Conservation (phyloP, 2,329 filamentous ascomycete species). For the Alternaria sp. region DNA sequence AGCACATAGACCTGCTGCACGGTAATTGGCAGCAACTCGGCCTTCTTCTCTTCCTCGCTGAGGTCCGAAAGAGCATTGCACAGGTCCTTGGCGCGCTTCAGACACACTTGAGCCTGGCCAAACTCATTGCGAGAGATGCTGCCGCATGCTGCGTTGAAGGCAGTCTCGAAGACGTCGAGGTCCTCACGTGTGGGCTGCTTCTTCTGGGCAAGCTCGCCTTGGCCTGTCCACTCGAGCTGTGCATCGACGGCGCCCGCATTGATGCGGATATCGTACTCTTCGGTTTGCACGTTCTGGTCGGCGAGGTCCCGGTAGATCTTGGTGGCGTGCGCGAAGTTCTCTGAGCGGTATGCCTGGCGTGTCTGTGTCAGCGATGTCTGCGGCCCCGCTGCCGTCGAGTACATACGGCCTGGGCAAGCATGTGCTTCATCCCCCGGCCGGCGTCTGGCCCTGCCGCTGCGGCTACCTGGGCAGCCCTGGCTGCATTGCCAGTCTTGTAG, state of each 20-base stretch:
- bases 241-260: slow-evolving; percentile 76
- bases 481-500: slow-evolving; percentile 76
- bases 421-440: slow-evolving; percentile 62
- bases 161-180: slow-evolving; percentile 78
- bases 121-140: slow-evolving; percentile 74
- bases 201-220: slow-evolving; percentile 58
- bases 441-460: slow-evolving; percentile 38
- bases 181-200: slow-evolving; percentile 66
- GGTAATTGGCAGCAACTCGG: slow-evolving; percentile 76
- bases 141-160: slow-evolving; percentile 79
- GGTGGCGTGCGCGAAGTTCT: slow-evolving; percentile 72
- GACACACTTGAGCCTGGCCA: slow-evolving; percentile 66
- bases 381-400: not conserved
- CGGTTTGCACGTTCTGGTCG: slow-evolving; percentile 58
- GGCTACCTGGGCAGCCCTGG: slow-evolving; percentile 66
- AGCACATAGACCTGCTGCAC: slow-evolving; percentile 79
- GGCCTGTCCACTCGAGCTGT: slow-evolving; percentile 73
- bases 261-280: slow-evolving; percentile 77
- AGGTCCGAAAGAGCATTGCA: slow-evolving; percentile 78
- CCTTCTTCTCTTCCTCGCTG: slow-evolving; percentile 73
- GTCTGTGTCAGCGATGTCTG: slow-evolving; percentile 20
- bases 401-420: slow-evolving; percentile 67
- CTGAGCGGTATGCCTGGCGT: slow-evolving; percentile 70
- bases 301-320: slow-evolving; percentile 68
- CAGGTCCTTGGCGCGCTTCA: slow-evolving; percentile 73